Conservation (phyloP, 495 filamentous ascomycete genomes). For the Penicillium flavigenum region DNA sequence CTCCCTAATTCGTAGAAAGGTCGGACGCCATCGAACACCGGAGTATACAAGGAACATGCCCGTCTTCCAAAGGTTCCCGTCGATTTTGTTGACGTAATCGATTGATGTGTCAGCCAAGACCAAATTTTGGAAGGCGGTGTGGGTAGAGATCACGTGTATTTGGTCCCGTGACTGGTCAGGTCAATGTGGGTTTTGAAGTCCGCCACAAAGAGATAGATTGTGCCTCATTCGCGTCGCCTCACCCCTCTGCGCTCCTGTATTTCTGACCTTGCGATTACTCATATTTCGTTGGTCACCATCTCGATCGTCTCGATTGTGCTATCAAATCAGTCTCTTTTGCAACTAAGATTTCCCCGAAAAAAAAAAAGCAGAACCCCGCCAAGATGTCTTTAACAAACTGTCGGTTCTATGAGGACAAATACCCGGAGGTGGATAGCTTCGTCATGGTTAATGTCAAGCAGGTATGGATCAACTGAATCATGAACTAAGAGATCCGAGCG, state of each 20-base stretch:
- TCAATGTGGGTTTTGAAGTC: conserved; percentile 48
- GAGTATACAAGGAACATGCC: background rate
- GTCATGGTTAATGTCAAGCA: conserved; percentile 99
- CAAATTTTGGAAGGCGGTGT: conserved; percentile 26
- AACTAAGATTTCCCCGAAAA: conserved; percentile 23
- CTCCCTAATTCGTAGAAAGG: background rate
- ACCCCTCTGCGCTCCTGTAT: conserved; percentile 9
- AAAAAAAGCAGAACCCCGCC: conserved; percentile 46
- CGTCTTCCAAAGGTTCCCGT: no score
- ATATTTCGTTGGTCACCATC: conserved; percentile 5
- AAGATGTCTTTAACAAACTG: conserved; percentile 97
- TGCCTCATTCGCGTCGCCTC: conserved; percentile 29
- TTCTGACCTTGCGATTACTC: conserved; percentile 16
- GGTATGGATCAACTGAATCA: conserved; percentile 48
- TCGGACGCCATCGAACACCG: background rate
- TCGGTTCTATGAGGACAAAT: conserved; percentile 98
- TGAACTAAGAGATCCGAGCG: background rate
- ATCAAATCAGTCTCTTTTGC: conserved; percentile 21
- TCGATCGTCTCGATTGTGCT: conserved; percentile 19
- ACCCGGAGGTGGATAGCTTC: conserved; percentile 97
- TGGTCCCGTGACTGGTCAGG: conserved; percentile 14
- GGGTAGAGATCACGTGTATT: conserved; percentile 23
- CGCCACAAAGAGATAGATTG: conserved; percentile 48
- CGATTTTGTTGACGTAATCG: background rate
- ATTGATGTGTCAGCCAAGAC: conserved; percentile 5